Conservation (phyloP, 805 yeast species). For the Ogataea nakhonphanomensis region DNA sequence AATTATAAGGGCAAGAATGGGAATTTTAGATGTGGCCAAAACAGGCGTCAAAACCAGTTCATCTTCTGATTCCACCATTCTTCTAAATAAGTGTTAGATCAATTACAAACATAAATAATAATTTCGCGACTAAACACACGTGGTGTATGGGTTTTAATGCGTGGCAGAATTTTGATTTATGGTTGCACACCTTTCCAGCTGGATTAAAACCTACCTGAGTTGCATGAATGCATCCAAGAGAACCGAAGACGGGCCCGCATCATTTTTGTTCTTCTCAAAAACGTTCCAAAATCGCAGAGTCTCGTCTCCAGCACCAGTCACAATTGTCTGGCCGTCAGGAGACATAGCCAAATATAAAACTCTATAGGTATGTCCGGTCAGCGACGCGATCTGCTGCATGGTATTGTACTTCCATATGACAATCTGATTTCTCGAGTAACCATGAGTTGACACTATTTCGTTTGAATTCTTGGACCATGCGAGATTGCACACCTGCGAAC, state of each 20-base stretch:
- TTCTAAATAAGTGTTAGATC: slow-evolving; percentile 1
- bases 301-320: slow-evolving; percentile 98
- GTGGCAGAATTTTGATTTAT: too few relatives aligned
- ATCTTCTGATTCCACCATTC: slow-evolving; percentile 11
- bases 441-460: slow-evolving; percentile 93
- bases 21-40: slow-evolving; percentile 53
- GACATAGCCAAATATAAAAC: slow-evolving; percentile 86
- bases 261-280: slow-evolving; percentile 70
- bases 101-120: slow-evolving; percentile 1
- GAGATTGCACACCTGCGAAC: slow-evolving; percentile 93
- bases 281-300: slow-evolving; percentile 94
- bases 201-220: slow-evolving; percentile 42
- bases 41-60: slow-evolving; percentile 34
- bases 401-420: slow-evolving; percentile 92
- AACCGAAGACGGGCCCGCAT: slow-evolving; percentile 57
- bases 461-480: slow-evolving; percentile 90
- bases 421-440: slow-evolving; percentile 85
- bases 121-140: not conserved
- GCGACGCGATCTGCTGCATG: slow-evolving; percentile 88
- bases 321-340: slow-evolving; percentile 95
- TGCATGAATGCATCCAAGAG: slow-evolving; percentile 73
- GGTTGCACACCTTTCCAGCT: too few relatives aligned
- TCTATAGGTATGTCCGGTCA: slow-evolving; percentile 92
- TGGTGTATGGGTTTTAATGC: not conserved
- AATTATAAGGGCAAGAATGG: slow-evolving; percentile 45